phyloP scores from a whole-genome alignment of 352 stramenopile species.

The Phytophthora uliginosa region DNA sequence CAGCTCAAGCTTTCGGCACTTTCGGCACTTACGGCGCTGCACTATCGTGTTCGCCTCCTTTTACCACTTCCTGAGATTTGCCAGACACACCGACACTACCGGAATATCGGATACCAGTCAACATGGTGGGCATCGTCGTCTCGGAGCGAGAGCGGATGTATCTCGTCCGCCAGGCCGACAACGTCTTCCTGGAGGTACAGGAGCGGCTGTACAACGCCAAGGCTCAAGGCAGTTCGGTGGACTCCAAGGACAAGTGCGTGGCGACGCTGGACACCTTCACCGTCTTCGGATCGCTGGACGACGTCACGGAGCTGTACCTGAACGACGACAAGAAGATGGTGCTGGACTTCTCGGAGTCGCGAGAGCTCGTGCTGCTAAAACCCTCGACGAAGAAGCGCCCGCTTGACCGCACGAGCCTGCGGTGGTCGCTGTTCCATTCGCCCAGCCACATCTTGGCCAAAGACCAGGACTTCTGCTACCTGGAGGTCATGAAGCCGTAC shows the following conservation, averaged over 20 bases:
- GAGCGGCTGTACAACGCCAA: constrained; percentile 47
- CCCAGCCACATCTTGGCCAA: constrained; percentile 63
- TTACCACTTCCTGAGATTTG: constrained; percentile 29
- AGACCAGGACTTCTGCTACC: constrained; percentile 81
- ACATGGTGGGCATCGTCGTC: constrained; percentile 36
- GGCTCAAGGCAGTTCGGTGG: constrained; percentile 2
- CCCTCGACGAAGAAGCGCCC: constrained; percentile 40
- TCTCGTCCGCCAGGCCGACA: constrained; percentile 51
- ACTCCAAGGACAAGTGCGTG: constrained; percentile 49
- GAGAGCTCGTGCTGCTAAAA: constrained; percentile 62
- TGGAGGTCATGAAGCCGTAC: constrained; percentile 82
- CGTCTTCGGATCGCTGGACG: constrained; percentile 71
- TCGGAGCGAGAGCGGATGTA: constrained; percentile 53
- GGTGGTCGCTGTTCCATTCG: constrained; percentile 78
- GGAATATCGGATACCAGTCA: background rate
- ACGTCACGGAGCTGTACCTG: constrained; percentile 74
- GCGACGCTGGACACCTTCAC: constrained; percentile 66
- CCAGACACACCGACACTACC: background rate
- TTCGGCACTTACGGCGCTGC: constrained; percentile 9
- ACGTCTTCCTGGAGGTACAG: constrained; percentile 57
- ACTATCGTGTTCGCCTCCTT: constrained; percentile 21
- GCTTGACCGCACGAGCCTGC: constrained; percentile 68
- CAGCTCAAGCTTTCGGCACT: constrained; percentile 23
- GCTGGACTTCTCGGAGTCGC: constrained; percentile 79
- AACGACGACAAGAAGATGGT: constrained; percentile 75